Base-by-base conservation (phyloP, 345 rosid species). In the Populus tremula region DNA sequence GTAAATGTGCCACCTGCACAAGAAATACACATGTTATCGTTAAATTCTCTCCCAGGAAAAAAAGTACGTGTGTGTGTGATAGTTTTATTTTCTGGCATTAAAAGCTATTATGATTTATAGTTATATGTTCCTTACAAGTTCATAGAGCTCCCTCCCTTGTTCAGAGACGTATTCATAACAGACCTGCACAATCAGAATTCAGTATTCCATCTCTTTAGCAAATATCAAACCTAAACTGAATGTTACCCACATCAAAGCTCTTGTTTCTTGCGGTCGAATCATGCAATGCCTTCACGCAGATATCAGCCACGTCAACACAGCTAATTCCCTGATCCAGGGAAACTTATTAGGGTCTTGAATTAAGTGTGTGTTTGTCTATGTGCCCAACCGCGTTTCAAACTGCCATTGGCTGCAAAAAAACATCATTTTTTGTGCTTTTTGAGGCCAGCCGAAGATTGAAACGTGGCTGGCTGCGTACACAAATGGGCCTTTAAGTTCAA, bases 281-380 rank as follows among this genome's bases (percentile, higher is more conserved):
- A 54, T 94, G 98, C 84, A 94, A 82, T 63, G 98, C 91, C 87
- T 94, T 94, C 72, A 94, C 94, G 66, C 94, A 92, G 74, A 94
- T 94, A 83, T 92, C 96, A 43, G 98, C 98, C 77, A 94, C 98
- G 79, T 92, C 98, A 25, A 91, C 97, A 75, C 94, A 94, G 82
- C 98, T 90, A 23, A 94, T 94, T 21, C 96, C 97, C 96, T 90
- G 80, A 67, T 50, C 16, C 16, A 50, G 16, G 56, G 5, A 50
- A 5, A 50, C 17, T 16, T 50, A 50, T 38, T 67, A 39, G 21
- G 29, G 45, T 47, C 5, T 63, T 76, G 29, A 53, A 27, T 27
- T 27, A 27, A 12, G 3, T 31, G 33, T 31, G 33, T 31, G 3
- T 31, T 33, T 33, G 36, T 33, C 36, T 33, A 33, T 33, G 36